These are phyloP conservation scores for Waitea zeae DNA, from an alignment of 1,284 basidiomycete genomes.

Conservation along the genomic window DNA sequence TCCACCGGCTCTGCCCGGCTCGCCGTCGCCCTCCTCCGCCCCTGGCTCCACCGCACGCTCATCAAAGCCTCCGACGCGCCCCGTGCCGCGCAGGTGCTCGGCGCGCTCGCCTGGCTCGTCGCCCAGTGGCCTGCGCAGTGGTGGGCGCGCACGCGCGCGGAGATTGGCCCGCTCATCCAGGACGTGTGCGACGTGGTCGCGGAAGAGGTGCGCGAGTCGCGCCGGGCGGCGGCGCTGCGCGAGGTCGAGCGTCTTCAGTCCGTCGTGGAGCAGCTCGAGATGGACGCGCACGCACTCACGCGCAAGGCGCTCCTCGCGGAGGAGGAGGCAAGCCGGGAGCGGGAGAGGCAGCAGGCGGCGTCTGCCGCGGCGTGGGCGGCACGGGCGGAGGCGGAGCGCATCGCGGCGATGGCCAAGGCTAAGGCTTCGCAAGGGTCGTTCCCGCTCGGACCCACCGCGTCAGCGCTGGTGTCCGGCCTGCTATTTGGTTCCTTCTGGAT, in stretches of 20 bases:
- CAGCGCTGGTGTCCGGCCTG: too few relatives aligned
- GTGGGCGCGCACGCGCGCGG: conserved; percentile 42
- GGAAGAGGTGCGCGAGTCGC: conserved; percentile 42
- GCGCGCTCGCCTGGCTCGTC: conserved; percentile 36
- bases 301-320: conserved; percentile 14
- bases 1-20: conserved; percentile 49
- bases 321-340: conserved; percentile 7
- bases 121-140: conserved; percentile 51
- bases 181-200: conserved; percentile 38
- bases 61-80: conserved; percentile 31
- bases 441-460: neutral
- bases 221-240: conserved; percentile 17
- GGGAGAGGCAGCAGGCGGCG: conserved; percentile 4
- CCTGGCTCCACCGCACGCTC: conserved; percentile 42
- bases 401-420: neutral
- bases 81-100: conserved; percentile 26
- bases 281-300: conserved; percentile 26
- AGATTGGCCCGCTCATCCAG: conserved; percentile 37
- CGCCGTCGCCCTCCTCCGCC: conserved; percentile 42
- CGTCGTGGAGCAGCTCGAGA: too few relatives aligned
- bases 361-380: conserved; percentile 4
- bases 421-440: neutral
- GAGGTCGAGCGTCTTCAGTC: conserved; percentile 28
- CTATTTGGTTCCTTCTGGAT: too few relatives aligned
- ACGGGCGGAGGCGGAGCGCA: neutral